Percentiles rank a stretch among this genome's conserved stretches.
Conservation (phyloP, 169 alveolate species). For the Perkinsus chesapeaki region DNA sequence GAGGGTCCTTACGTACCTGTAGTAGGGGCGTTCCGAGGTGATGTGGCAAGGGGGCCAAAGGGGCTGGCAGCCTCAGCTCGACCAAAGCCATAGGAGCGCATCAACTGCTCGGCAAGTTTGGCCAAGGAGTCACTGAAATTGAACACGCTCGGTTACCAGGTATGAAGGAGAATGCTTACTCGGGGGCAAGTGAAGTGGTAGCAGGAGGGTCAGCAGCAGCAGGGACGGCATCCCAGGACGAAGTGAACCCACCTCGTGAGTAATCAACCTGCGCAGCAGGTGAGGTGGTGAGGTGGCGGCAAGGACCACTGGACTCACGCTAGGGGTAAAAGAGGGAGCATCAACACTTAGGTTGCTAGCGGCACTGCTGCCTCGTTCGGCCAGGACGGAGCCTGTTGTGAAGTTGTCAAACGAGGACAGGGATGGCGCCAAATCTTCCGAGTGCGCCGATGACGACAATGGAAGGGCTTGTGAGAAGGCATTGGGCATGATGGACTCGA, state of each 20-base stretch:
- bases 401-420: not conserved
- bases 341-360: not conserved
- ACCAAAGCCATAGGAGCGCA: not conserved
- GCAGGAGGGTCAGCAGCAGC: not conserved
- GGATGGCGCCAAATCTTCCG: not conserved
- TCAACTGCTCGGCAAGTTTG: not conserved
- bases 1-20: too few species aligned
- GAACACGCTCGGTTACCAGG: not conserved
- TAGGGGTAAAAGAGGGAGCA: not conserved
- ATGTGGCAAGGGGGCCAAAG: not conserved
- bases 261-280: not conserved
- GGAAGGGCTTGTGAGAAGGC: not conserved
- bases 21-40: not conserved
- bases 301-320: not conserved
- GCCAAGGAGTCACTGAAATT: not conserved
- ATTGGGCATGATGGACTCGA: not conserved
- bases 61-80: not conserved
- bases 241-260: not conserved
- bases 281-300: not conserved
- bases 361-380: not conserved
- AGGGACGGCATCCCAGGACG: not conserved
- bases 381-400: not conserved
- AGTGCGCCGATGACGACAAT: not conserved
- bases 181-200: not conserved
- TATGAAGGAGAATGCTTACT: not conserved